Conservation (phyloP, 495 filamentous ascomycete genomes). For the Trichoderma reesei region DNA sequence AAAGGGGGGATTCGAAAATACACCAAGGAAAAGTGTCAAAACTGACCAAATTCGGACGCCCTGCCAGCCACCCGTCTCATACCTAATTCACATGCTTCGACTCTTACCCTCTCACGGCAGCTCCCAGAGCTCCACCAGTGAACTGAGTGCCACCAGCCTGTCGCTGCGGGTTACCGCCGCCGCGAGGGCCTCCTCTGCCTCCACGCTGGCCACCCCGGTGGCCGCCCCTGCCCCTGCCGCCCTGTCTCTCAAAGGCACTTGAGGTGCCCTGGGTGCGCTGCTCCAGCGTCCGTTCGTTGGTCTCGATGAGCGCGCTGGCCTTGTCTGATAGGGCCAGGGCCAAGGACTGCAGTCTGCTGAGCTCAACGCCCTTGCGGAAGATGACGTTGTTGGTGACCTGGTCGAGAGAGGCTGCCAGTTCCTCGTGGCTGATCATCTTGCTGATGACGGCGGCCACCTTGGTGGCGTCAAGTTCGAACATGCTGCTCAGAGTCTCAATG, state of each 20-base stretch:
- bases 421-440: conserved; percentile 99
- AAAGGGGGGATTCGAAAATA: background rate
- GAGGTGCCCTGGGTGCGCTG: conserved; percentile 91
- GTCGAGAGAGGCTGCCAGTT: conserved; percentile 90
- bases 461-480: conserved; percentile 88
- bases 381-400: conserved; percentile 96
- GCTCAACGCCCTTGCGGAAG: conserved; percentile 98
- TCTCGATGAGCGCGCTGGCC: conserved; percentile 87
- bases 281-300: conserved; percentile 94
- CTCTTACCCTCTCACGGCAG: conserved; percentile 41
- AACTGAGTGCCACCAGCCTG: conserved; percentile 50
- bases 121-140: conserved; percentile 47
- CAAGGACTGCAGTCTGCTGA: conserved; percentile 89
- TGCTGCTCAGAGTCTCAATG: conserved; percentile 68
- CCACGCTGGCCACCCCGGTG: conserved; percentile 58
- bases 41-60: conserved; percentile 1
- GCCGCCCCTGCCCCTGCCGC: conserved; percentile 64
- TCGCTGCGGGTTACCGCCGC: conserved; percentile 39
- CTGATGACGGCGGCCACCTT: conserved; percentile 92
- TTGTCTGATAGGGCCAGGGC: conserved; percentile 92
- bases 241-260: conserved; percentile 87
- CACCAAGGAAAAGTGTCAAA: background rate
- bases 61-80: background rate
- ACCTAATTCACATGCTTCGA: background rate
- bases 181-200: conserved; percentile 51